Base-by-base conservation (phyloP, 2,329 filamentous ascomycete species). In the Shiraia sp. region DNA sequence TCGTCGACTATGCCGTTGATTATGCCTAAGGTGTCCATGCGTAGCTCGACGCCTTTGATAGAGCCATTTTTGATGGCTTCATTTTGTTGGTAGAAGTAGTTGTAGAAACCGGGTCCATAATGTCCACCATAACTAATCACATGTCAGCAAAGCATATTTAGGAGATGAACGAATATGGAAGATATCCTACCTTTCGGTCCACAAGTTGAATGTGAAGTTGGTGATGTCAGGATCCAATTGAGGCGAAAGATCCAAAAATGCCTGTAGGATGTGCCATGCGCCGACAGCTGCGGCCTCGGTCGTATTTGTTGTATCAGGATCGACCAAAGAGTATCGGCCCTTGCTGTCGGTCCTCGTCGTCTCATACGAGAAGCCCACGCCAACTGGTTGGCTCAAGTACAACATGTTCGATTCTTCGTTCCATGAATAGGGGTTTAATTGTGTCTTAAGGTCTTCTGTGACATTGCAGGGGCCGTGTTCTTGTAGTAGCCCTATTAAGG, bases 41-140 rank as follows among this genome's bases (percentile, higher is more conserved):
- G 68, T 3, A 82, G 71, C 30, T 73, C 64, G 3, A 78, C 72
- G 12, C 79, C 79, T 1, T 72, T 55, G 10, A 65, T 48, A 1
- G 63, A 70, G 7, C 77, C 78, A 29, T 76, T 76, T 22, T 65
- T 54, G 48, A 82, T 80, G 22, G 72, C 70, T 40, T 75, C 60
- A 42, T 81, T 82, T 48, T 82, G 75, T 31, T 80, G 66, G 42
- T 79, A 75, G 61, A 82, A 81, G 53, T 80, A 75, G 44, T 77
- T 74, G 66, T 75, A 81, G 63, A 81, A 81, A 19, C 67, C 69
- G 2, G 77, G 76, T 3, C 76, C 76, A 47, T 79, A 79, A 52
- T 78, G 76, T 27, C 76, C 75, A 26, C 57, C 56, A 31, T 70
- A 70, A 43, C 52, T 61, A 19, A 1, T 0, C 1, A 13, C 15